phyloP scores from a whole-genome alignment of 352 stramenopile genomes.

The Phytophthora foliorum region DNA sequence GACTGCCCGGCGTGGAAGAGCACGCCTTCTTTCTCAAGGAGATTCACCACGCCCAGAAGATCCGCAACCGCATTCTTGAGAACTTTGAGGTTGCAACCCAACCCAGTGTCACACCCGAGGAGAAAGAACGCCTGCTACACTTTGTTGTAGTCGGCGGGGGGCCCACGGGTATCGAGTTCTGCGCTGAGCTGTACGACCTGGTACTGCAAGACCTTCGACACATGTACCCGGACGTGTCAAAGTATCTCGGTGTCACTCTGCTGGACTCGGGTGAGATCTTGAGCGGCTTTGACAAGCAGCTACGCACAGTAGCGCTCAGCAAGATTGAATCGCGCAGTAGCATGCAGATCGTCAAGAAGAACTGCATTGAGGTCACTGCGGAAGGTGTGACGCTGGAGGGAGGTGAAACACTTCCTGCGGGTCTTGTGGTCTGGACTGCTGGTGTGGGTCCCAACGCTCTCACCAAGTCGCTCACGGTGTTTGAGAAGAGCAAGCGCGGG shows the following conservation, averaged over 20 bases:
- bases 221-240: constrained; percentile 81
- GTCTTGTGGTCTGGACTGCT: constrained; percentile 82
- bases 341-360: constrained; percentile 86
- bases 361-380: constrained; percentile 72
- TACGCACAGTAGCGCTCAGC: constrained; percentile 76
- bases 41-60: constrained; percentile 93
- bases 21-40: constrained; percentile 98
- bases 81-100: constrained; percentile 97
- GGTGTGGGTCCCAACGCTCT: constrained; percentile 85
- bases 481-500: constrained; percentile 83
- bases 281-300: constrained; percentile 71
- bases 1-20: constrained; percentile 89
- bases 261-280: constrained; percentile 81
- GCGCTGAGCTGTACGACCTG: constrained; percentile 96
- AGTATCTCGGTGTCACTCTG: constrained; percentile 74
- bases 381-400: constrained; percentile 73
- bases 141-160: constrained; percentile 99
- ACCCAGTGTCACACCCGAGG: constrained; percentile 80
- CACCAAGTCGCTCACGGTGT: constrained; percentile 77
- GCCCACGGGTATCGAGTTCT: constrained; percentile 97
- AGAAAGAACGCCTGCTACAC: constrained; percentile 93
- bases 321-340: constrained; percentile 84
- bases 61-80: constrained; percentile 81
- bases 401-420: constrained; percentile 64
- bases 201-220: constrained; percentile 91